Conservation (phyloP, 192 early-diverging fungal species). For the Entomortierella chlamydospora region DNA sequence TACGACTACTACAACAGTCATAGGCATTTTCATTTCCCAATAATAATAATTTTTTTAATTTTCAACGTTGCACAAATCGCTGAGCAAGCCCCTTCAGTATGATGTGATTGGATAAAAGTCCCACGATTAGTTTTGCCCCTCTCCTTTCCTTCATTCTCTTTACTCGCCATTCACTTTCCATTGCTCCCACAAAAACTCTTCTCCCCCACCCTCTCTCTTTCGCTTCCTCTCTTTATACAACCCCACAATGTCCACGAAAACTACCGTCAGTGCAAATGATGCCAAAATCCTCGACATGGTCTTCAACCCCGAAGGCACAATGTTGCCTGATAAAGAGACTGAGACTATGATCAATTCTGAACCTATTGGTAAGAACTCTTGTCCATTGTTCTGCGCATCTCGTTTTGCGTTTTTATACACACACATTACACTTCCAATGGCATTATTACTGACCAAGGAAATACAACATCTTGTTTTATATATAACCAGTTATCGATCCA, state of each 20-base stretch:
- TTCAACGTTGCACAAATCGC: neutral
- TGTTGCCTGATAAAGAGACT: slow-evolving; percentile 51
- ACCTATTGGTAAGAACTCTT: slow-evolving; percentile 5
- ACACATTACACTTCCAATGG: no score
- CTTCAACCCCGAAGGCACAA: slow-evolving; percentile 55
- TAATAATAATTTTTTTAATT: slow-evolving; percentile 1
- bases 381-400: neutral
- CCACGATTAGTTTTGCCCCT: neutral
- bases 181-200: neutral
- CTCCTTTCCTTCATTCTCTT: neutral
- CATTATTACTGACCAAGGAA: neutral
- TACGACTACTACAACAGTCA: no score
- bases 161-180: neutral
- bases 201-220: neutral
- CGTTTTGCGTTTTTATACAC: neutral
- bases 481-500: slow-evolving; percentile 51
- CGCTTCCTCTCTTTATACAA: neutral
- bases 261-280: slow-evolving; percentile 42
- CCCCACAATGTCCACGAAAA: slow-evolving; percentile 18
- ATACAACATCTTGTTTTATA: neutral
- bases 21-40: no score
- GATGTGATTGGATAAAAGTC: neutral
- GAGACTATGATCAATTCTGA: slow-evolving; percentile 43
- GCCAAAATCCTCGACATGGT: slow-evolving; percentile 55
- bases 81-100: slow-evolving; percentile 7